phyloP scores from a whole-genome alignment of 139 green algal genomes.

The Tetraselmis striata region DNA sequence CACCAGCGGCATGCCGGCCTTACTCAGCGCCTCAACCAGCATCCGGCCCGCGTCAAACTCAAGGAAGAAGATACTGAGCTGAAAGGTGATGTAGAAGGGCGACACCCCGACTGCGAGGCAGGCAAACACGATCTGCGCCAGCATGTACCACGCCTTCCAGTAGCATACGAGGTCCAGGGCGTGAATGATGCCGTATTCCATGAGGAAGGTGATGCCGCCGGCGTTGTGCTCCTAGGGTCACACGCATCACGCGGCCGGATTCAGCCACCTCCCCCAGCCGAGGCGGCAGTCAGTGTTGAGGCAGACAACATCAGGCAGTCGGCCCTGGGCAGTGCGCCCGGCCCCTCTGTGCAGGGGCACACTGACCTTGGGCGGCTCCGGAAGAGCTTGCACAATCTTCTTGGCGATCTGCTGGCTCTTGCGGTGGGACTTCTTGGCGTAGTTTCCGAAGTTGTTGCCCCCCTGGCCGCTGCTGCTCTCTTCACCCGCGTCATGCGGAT shows the following conservation, averaged over 20 bases:
- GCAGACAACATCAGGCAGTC: too few relatives aligned
- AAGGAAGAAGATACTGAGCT: background rate
- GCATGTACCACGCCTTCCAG: background rate
- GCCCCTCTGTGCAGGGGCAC: too few relatives aligned
- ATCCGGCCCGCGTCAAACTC: background rate
- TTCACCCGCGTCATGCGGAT: background rate
- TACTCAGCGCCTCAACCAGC: background rate
- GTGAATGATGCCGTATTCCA: background rate
- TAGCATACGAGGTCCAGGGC: background rate
- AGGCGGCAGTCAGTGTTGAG: too few relatives aligned
- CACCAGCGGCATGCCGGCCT: background rate
- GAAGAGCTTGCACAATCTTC: background rate
- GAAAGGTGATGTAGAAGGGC: background rate
- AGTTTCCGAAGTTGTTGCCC: background rate
- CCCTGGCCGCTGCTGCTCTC: background rate
- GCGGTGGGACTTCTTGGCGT: background rate
- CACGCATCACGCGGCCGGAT: background rate
- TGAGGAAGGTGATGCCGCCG: background rate
- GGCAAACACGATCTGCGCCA: background rate
- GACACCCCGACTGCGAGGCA: background rate
- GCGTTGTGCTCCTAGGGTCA: background rate
- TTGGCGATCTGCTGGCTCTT: background rate
- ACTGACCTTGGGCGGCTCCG: background rate
- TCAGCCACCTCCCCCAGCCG: too few relatives aligned
- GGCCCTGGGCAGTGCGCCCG: background rate